Percentiles rank a stretch among this genome's conserved stretches.
Conservation (phyloP, 352 stramenopile species). For the Pythium periplocum region DNA sequence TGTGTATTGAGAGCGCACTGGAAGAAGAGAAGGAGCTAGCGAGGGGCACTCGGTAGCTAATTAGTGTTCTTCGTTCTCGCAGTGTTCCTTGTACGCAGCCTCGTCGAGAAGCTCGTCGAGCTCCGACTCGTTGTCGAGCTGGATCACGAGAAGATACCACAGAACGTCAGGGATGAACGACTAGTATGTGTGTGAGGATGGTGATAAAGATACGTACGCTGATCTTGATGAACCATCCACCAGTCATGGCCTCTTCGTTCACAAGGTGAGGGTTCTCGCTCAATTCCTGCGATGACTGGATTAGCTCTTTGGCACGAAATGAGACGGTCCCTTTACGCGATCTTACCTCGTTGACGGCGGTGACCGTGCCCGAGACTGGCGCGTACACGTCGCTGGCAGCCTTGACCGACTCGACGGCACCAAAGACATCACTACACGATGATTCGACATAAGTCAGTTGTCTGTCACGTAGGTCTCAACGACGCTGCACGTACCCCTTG, state of each 20-base stretch:
- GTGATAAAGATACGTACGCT: slow-evolving; percentile 32
- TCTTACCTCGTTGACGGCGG: slow-evolving; percentile 91
- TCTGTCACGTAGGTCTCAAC: neutral
- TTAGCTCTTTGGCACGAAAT: neutral
- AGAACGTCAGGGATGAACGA: slow-evolving; percentile 2
- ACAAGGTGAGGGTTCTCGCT: slow-evolving; percentile 79
- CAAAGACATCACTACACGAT: slow-evolving; percentile 86
- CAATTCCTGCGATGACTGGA: slow-evolving; percentile 38
- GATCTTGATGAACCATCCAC: slow-evolving; percentile 90
- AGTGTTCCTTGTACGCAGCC: slow-evolving; percentile 80
- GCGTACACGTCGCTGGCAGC: slow-evolving; percentile 97
- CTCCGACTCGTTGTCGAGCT: slow-evolving; percentile 67
- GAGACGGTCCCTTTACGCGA: neutral
- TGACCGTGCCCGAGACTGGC: slow-evolving; percentile 89
- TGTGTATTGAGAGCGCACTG: no score
- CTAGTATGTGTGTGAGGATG: slow-evolving; percentile 1
- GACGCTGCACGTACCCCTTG: slow-evolving; percentile 71
- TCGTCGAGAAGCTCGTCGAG: slow-evolving; percentile 80
- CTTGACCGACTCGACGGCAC: slow-evolving; percentile 98
- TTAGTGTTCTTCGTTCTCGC: slow-evolving; percentile 82
- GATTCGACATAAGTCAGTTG: neutral
- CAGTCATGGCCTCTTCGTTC: slow-evolving; percentile 82
- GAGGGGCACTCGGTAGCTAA: slow-evolving; percentile 14
- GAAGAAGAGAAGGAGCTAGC: slow-evolving; percentile 4
- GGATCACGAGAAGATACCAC: slow-evolving; percentile 2